Conservation (phyloP, 106 monocot genomes). For the Dendrobium chrysotoxum region DNA sequence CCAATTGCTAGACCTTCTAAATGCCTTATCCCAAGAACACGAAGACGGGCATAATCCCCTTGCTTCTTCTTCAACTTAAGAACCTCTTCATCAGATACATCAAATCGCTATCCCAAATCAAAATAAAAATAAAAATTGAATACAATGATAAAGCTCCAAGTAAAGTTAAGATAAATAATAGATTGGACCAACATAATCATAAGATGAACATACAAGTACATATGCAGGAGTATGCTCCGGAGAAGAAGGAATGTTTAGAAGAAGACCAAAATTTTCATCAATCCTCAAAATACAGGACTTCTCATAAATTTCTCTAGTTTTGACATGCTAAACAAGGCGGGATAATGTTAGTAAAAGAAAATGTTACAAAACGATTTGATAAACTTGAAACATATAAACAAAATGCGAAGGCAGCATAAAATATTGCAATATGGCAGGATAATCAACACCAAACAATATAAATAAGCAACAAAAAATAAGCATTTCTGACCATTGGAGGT, state of each 20-base stretch:
- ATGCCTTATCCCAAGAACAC: constrained; percentile 60
- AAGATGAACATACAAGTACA: constrained; percentile 51
- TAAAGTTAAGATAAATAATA: not conserved
- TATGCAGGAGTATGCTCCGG: constrained; percentile 61
- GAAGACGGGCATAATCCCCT: constrained; percentile 58
- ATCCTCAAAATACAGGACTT: constrained; percentile 58
- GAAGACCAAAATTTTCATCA: constrained; percentile 68
- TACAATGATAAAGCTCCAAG: not conserved
- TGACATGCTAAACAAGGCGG: constrained; percentile 41
- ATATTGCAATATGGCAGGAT: not conserved
- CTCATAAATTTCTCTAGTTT: constrained; percentile 92
- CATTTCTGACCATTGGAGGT: constrained; percentile 66
- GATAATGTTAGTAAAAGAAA: not conserved
- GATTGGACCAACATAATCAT: not conserved
- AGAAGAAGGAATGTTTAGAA: constrained; percentile 71
- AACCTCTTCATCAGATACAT: constrained; percentile 59
- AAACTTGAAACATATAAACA: not conserved
- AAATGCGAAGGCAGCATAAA: not conserved
- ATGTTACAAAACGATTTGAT: not conserved
- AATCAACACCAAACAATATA: not conserved
- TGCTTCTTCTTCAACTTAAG: constrained; percentile 66
- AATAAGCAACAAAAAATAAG: not conserved
- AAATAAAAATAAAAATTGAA: not conserved
- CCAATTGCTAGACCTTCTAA: constrained; percentile 83
- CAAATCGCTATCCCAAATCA: constrained; percentile 43